Evolutionary conservation across 306 rosid genomes (phyloP).

Genomic region (Phaseolus lunatus): DNA sequence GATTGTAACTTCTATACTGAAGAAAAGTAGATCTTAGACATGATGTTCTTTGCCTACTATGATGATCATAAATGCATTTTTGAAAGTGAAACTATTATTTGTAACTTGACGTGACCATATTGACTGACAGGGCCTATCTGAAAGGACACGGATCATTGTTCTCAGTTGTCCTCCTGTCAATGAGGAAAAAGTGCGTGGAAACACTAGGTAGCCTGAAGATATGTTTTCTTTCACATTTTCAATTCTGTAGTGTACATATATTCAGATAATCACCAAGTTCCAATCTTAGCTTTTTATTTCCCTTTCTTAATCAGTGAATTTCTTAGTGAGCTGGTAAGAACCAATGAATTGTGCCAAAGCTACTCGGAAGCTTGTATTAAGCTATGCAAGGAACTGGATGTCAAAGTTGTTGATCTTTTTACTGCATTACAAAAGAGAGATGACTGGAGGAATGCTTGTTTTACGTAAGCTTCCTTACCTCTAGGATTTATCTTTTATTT

Average conservation of each 20-base stretch:
- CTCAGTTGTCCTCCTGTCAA: slow-evolving; percentile 86
- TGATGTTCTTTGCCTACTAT: slow-evolving; percentile 16
- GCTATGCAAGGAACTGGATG: slow-evolving; percentile 77
- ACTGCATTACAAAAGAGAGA: slow-evolving; percentile 71
- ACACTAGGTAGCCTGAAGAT: slow-evolving; percentile 59
- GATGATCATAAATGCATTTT: slow-evolving; percentile 15
- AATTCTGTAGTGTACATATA: not conserved
- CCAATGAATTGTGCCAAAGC: slow-evolving; percentile 78
- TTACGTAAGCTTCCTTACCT: slow-evolving; percentile 67
- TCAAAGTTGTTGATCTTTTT: slow-evolving; percentile 81
- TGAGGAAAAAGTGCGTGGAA: slow-evolving; percentile 65
- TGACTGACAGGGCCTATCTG: slow-evolving; percentile 78
- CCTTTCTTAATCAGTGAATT: slow-evolving; percentile 51
- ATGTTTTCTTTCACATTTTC: slow-evolving; percentile 21
- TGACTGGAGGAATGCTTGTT: slow-evolving; percentile 74
- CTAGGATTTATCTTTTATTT: slow-evolving; percentile 13
- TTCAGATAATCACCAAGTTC: slow-evolving; percentile 6
- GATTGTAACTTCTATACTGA: slow-evolving; percentile 6
- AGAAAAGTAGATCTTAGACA: slow-evolving; percentile 8
- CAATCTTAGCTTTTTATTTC: slow-evolving; percentile 27
- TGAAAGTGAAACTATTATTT: slow-evolving; percentile 6
- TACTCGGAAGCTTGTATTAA: slow-evolving; percentile 86
- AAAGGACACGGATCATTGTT: slow-evolving; percentile 68
- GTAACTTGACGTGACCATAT: slow-evolving; percentile 46
- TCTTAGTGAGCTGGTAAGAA: slow-evolving; percentile 81